Evolutionary conservation across 345 rosid genomes (phyloP), one percentile per base, ranked within the genome.

Genomic region (Pelargonium nanum): DNA sequence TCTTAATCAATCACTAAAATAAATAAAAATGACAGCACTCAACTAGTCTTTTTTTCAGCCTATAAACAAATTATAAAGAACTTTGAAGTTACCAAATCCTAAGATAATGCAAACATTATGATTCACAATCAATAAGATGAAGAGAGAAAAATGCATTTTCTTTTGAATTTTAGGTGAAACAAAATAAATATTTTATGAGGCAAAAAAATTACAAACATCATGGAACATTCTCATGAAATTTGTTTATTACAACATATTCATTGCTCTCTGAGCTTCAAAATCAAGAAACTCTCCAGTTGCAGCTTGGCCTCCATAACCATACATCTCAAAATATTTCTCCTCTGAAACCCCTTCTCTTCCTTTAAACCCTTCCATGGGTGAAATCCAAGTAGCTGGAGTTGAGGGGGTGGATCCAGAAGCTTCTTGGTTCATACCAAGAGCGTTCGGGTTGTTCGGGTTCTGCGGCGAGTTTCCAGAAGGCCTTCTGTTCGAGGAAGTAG

Each of bases 401-500:
- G 91, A 81, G 58, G 79, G 75, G 75, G 75, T 85, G 26, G 93
- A 78, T 62, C 77, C 57, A 0, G 88, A 75, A 30, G 72, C 86
- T 61, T 89, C 96, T 70, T 83, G 95, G 74, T 74, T 87, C 56
- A 81, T 53, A 54, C 74, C 54, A 9, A 75, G 72, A 25, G 70
- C 68, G 2, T 59, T 63, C 5, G 88, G 86, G 72, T 87, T 84
- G 2, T 59, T 63, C 5, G 88, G 86, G 72, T 87, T 84, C 70
- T 83, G 91, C 0, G 88, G 96, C 23, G 93, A 83, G 74, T 82
- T 92, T 26, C 76, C 95, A 3, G 90, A 64, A 2, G 83, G 69
- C 68, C 95, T 87, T 68, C 88, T 75, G 74, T 70, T 78, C 40
- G 95, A 74, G 5, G 91, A 72, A 68, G 67, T 83, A 52, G 84